A percentile compares a stretch with the other conserved stretches of the same genome.
Conservation (phyloP, 1,139 yeast genomes). For the Suhomyces bribrorum region DNA sequence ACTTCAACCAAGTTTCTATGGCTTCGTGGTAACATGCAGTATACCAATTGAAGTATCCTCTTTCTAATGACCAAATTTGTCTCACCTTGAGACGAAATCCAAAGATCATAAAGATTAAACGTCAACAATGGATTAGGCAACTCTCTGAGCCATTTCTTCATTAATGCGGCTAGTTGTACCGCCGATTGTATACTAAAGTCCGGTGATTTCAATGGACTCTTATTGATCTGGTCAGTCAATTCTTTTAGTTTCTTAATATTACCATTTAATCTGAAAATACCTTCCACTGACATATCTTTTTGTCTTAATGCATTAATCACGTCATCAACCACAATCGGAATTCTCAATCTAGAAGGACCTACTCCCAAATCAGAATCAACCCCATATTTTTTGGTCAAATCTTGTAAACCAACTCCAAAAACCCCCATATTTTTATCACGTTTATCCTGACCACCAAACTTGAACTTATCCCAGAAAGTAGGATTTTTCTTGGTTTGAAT, state of each 20-base stretch:
- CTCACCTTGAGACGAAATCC: slow-evolving; percentile 74
- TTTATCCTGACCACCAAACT: slow-evolving; percentile 37
- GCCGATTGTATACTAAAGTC: slow-evolving; percentile 78
- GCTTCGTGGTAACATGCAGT: slow-evolving; percentile 77
- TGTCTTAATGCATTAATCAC: slow-evolving; percentile 79
- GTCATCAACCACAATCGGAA: slow-evolving; percentile 89
- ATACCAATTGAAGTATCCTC: slow-evolving; percentile 65
- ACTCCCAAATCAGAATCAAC: slow-evolving; percentile 85
- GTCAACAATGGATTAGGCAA: slow-evolving; percentile 91
- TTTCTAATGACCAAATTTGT: slow-evolving; percentile 51
- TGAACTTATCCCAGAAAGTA: slow-evolving; percentile 77
- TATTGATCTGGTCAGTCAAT: slow-evolving; percentile 73
- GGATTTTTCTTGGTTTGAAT: slow-evolving; percentile 59
- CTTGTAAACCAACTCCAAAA: slow-evolving; percentile 78
- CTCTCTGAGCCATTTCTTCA: slow-evolving; percentile 90
- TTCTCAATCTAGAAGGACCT: slow-evolving; percentile 75
- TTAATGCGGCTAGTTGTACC: slow-evolving; percentile 88
- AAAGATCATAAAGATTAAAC: slow-evolving; percentile 69
- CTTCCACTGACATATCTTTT: slow-evolving; percentile 95
- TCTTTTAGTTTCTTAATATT: slow-evolving; percentile 82
- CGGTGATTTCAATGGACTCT: slow-evolving; percentile 70
- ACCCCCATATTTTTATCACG: slow-evolving; percentile 44
- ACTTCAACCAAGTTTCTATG: slow-evolving; percentile 90
- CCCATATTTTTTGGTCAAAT: slow-evolving; percentile 74
- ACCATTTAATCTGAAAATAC: slow-evolving; percentile 94